Evolutionary conservation across 495 filamentous ascomycete species (phyloP).

Genomic region (Cenococcum geophilum): DNA sequence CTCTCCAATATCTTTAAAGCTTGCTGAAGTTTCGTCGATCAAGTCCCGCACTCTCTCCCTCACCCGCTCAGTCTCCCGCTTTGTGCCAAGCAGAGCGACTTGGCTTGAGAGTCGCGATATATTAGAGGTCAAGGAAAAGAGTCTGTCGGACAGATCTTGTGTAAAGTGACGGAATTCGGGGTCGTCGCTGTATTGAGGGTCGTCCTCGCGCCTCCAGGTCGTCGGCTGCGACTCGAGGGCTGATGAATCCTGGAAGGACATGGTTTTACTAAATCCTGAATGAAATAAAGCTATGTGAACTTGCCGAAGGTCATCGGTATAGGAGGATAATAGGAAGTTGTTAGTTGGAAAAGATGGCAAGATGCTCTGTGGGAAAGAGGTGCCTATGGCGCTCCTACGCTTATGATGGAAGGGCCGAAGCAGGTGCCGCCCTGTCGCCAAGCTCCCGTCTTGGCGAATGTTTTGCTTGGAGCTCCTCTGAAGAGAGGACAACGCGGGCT

Average conservation of each 20-base stretch:
- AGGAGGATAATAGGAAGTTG: no score
- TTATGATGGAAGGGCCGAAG: background rate
- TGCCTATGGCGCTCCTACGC: background rate
- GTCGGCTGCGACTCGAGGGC: constrained; percentile 78
- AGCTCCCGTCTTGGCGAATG: no score
- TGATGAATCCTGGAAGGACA: constrained; percentile 88
- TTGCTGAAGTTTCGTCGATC: constrained; percentile 72
- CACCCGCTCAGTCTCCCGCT: constrained; percentile 82
- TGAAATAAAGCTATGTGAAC: background rate
- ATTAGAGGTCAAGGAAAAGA: constrained; percentile 82
- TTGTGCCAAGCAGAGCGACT: constrained; percentile 77
- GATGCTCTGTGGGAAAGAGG: background rate
- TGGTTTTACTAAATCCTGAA: constrained; percentile 35
- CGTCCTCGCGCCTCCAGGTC: constrained; percentile 58
- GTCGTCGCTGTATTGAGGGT: constrained; percentile 73
- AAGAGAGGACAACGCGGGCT: no score
- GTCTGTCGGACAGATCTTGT: constrained; percentile 70
- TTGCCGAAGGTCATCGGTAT: no score
- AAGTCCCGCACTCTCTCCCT: constrained; percentile 82
- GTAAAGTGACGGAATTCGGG: constrained; percentile 84
- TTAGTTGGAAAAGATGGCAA: background rate
- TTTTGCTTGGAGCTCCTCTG: no score
- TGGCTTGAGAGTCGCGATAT: constrained; percentile 74
- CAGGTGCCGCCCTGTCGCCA: no score
- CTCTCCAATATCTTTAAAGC: constrained; percentile 92